Percentiles rank a stretch among this genome's conserved stretches.
These are phyloP conservation scores for Nemania abortiva DNA, from an alignment of 2,329 filamentous ascomycete genomes.

Conservation along the genomic window DNA sequence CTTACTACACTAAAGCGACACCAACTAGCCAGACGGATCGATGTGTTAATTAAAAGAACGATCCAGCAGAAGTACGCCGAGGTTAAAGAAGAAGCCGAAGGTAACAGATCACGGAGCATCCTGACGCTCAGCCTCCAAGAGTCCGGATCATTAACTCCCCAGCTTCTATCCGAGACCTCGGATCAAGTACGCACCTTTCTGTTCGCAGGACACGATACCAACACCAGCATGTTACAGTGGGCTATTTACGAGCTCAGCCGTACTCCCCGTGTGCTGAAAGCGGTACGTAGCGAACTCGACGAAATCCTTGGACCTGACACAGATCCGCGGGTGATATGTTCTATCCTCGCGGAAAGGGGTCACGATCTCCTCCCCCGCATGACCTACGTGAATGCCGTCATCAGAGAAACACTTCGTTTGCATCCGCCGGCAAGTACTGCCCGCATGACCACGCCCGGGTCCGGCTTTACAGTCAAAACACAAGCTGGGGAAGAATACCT, in stretches of 20 bases:
- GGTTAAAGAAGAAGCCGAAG: constrained; percentile 25
- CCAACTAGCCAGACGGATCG: constrained; percentile 15
- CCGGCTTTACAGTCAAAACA: constrained; percentile 35
- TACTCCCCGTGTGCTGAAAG: constrained; percentile 31
- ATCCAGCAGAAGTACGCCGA: constrained; percentile 23
- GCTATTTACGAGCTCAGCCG: constrained; percentile 39
- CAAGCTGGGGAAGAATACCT: constrained; percentile 22
- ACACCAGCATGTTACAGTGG: constrained; percentile 35
- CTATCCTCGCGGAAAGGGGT: background rate
- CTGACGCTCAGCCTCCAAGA: constrained; percentile 36
- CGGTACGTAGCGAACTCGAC: constrained; percentile 37
- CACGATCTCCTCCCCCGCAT: constrained; percentile 15
- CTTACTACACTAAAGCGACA: constrained; percentile 22
- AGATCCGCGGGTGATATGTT: background rate
- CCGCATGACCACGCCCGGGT: constrained; percentile 28
- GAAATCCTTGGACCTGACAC: constrained; percentile 23
- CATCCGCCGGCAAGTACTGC: constrained; percentile 38
- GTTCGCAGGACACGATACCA: constrained; percentile 43
- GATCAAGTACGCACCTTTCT: constrained; percentile 42
- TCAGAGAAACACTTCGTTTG: constrained; percentile 39
- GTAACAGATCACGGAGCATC: constrained; percentile 27
- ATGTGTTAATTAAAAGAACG: constrained; percentile 9
- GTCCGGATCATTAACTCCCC: constrained; percentile 24
- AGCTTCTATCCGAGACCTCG: constrained; percentile 34
- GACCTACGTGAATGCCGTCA: constrained; percentile 35